phyloP scores from a whole-genome alignment of 2,329 filamentous ascomycete genomes.

The Cercospora nicotianae region DNA sequence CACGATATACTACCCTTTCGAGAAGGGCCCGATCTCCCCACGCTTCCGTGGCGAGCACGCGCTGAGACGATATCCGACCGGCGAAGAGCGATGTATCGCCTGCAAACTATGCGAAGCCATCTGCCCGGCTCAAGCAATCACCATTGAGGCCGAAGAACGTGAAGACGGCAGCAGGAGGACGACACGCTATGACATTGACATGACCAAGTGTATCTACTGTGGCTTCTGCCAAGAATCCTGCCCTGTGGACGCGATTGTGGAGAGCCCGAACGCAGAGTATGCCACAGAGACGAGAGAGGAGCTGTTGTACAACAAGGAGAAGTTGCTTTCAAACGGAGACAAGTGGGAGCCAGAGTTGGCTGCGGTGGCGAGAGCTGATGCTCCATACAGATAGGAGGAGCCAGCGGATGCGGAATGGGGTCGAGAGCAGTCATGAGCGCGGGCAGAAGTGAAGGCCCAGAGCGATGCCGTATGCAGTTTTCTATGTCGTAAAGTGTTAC shows the following conservation, averaged over 20 bases:
- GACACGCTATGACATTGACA: slow-evolving; percentile 98
- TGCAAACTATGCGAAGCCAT: slow-evolving; percentile 99
- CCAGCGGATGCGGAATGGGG: not conserved
- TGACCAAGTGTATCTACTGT: slow-evolving; percentile 99
- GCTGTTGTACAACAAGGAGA: slow-evolving; percentile 95
- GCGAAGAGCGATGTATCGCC: slow-evolving; percentile 98
- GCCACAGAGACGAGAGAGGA: slow-evolving; percentile 83
- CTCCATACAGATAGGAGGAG: slow-evolving; percentile 59
- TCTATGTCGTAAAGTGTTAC: slow-evolving; percentile 19
- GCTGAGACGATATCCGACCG: slow-evolving; percentile 90
- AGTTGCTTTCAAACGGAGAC: slow-evolving; percentile 50
- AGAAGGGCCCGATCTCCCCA: slow-evolving; percentile 97
- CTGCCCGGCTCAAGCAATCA: slow-evolving; percentile 97
- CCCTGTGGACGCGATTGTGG: slow-evolving; percentile 91
- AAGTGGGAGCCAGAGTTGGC: slow-evolving; percentile 96
- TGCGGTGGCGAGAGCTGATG: slow-evolving; percentile 86
- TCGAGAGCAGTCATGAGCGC: not conserved
- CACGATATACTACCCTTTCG: slow-evolving; percentile 98
- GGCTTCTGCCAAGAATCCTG: slow-evolving; percentile 99
- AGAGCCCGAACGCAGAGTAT: slow-evolving; percentile 72
- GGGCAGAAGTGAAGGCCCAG: not conserved
- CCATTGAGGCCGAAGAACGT: slow-evolving; percentile 97
- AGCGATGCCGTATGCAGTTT: slow-evolving; percentile 12
- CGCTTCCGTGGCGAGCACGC: slow-evolving; percentile 98
- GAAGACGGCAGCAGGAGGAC: slow-evolving; percentile 93